Evolutionary conservation across 192 early-diverging fungal species (phyloP), one percentile per base, ranked within the genome.

Genomic region (Piromyces finnis): DNA sequence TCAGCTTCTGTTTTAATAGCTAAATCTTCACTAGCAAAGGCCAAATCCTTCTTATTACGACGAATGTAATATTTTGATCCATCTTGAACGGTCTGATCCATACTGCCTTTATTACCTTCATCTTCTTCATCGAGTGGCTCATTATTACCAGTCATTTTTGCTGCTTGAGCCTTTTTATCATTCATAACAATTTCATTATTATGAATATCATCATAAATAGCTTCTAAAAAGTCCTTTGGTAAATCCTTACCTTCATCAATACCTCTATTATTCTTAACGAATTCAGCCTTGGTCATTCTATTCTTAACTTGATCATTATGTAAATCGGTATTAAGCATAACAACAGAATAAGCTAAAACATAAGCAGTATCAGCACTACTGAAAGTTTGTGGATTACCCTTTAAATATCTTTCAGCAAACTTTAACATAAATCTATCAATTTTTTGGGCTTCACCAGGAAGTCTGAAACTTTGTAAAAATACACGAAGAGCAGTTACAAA

Each of bases 351-450:
- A 28, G 96, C 94, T 29, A 98, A 88, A 37, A 95, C 92, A 81
- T 98, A 98, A 1, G 95, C 94, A 27, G 96, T 94, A 82, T 98
- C 88, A 22, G 96, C 95, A 81, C 94, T 96, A 78, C 92, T 92
- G 86, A 98, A 98, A 0, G 86, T 85, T 6, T 84, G 84, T 3
- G 94, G 93, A 80, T 98, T 96, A 77, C 92, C 93, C 82, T 93
- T 91, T 16, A 95, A 68, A 81, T 93, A 98, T 29, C 95, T 89
- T 84, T 96, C 95, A 35, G 96, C 96, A 87, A 96, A 98, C 85
- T 98, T 98, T 22, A 98, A 88, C 96, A 98, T 98, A 82, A 95
- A 97, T 37, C 96, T 88, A 86, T 98, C 96, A 83, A 98, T 98
- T 87, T 97, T 96, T 83, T 98, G 96, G 29, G 92, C 88, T 85